Conservation (phyloP, 306 rosid genomes). For the Senna siamea region DNA sequence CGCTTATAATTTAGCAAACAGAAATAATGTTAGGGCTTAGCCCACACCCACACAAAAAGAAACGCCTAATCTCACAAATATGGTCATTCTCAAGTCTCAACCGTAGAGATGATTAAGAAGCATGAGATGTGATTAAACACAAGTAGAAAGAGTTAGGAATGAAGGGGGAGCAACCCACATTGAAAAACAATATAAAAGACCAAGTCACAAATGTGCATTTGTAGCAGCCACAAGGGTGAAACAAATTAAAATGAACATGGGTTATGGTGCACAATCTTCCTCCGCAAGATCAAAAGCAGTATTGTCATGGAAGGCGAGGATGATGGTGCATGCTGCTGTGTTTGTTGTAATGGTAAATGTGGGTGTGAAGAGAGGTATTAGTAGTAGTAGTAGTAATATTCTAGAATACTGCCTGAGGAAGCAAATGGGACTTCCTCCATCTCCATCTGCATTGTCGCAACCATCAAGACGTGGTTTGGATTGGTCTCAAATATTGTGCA, state of each 20-base stretch:
- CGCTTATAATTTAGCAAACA: too few relatives aligned
- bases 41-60: too few relatives aligned
- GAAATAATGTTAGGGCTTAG: too few relatives aligned
- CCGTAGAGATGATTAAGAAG: too few relatives aligned
- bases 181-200: too few relatives aligned
- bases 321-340: not conserved
- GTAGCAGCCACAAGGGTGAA: too few relatives aligned
- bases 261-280: too few relatives aligned
- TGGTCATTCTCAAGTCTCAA: not conserved
- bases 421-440: not conserved
- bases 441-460: not conserved
- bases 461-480: not conserved
- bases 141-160: not conserved
- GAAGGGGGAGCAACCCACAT: not conserved
- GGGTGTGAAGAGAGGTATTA: not conserved
- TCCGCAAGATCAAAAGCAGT: too few relatives aligned
- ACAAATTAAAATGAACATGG: too few relatives aligned
- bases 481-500: not conserved
- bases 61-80: not conserved
- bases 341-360: not conserved
- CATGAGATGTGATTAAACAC: not conserved
- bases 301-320: not conserved
- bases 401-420: conserved; percentile 31
- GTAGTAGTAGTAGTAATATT: not conserved
- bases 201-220: too few relatives aligned